phyloP scores from a whole-genome alignment of 306 rosid genomes.

The Purshia tridentata region DNA sequence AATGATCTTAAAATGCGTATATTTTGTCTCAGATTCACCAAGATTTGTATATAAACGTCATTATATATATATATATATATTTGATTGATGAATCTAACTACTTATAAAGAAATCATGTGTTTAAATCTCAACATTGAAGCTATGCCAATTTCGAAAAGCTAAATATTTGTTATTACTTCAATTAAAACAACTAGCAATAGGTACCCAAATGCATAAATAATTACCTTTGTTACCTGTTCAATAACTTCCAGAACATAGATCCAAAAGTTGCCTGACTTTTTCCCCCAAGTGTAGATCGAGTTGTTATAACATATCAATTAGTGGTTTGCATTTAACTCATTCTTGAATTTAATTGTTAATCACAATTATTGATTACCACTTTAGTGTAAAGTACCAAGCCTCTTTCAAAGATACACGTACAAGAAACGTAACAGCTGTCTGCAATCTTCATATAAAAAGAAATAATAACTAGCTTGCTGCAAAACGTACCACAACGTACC shows the following conservation, averaged over 20 bases:
- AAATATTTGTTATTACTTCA: neutral
- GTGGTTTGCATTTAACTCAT: conserved; percentile 7
- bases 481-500: neutral
- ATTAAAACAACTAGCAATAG: neutral
- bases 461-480: conserved; percentile 14
- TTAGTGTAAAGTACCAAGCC: conserved; percentile 13
- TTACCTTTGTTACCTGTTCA: neutral
- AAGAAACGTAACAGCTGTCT: conserved; percentile 16
- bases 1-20: too few relatives aligned
- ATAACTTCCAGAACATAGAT: neutral
- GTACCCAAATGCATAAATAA: conserved; percentile 5
- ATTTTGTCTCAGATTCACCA: too few relatives aligned
- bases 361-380: conserved; percentile 12
- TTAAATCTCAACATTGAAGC: neutral
- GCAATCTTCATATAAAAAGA: conserved; percentile 5
- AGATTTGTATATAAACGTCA: too few relatives aligned
- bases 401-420: conserved; percentile 27
- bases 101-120: too few relatives aligned
- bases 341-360: neutral
- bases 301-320: neutral
- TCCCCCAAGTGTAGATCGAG: neutral
- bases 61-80: too few relatives aligned
- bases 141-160: neutral
- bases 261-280: neutral
- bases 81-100: too few relatives aligned